phyloP scores from a whole-genome alignment of 257 asterid genomes.

The Nicotiana tomentosiformis region DNA sequence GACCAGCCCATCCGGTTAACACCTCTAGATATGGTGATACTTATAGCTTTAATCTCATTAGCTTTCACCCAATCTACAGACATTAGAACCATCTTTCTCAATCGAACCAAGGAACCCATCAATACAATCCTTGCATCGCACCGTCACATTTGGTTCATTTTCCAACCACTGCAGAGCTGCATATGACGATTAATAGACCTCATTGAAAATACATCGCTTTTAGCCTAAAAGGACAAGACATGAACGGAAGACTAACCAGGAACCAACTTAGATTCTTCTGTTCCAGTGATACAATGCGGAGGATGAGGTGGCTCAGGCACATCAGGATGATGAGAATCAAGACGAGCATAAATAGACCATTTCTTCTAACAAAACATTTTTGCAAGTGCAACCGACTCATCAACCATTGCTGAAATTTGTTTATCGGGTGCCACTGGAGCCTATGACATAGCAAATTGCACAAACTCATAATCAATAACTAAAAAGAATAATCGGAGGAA shows the following conservation, averaged over 20 bases:
- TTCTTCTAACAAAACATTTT: conserved; percentile 49
- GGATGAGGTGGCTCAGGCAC: conserved; percentile 93
- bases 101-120: conserved; percentile 80
- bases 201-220: not conserved
- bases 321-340: conserved; percentile 80
- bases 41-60: conserved; percentile 56
- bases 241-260: conserved; percentile 43
- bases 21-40: conserved; percentile 14
- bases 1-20: too few species aligned
- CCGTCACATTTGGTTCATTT: conserved; percentile 65
- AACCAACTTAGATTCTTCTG: conserved; percentile 71
- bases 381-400: conserved; percentile 67
- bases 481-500: not conserved
- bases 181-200: conserved; percentile 17
- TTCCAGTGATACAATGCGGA: conserved; percentile 79
- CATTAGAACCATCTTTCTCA: conserved; percentile 79
- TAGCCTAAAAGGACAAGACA: not conserved
- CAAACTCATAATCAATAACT: not conserved
- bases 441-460: conserved; percentile 24
- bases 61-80: conserved; percentile 77
- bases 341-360: conserved; percentile 72
- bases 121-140: conserved; percentile 73
- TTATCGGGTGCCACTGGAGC: conserved; percentile 70
- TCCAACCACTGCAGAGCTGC: conserved; percentile 84
- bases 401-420: conserved; percentile 77